Percentiles rank a stretch among this genome's conserved stretches.
phyloP scores from a whole-genome alignment of 1,284 basidiomycete species.

The Ustilago curta region DNA sequence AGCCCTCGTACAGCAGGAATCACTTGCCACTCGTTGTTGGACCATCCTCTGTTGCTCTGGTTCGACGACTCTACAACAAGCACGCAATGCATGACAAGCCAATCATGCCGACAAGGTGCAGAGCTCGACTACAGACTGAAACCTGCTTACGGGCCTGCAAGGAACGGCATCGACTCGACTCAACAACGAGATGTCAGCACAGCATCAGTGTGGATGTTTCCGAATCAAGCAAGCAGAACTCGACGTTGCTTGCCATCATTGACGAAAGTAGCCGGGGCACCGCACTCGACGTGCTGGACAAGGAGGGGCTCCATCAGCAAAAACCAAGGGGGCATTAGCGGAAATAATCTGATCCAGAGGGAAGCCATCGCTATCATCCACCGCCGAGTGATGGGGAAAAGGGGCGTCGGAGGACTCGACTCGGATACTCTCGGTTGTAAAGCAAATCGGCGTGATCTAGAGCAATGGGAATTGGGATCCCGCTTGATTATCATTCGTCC shows the following conservation, averaged over 20 bases:
- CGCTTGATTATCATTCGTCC: too few relatives aligned
- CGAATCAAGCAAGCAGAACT: not conserved
- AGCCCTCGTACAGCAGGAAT: too few relatives aligned
- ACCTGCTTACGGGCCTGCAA: not conserved
- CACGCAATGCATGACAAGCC: not conserved
- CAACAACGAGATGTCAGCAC: not conserved
- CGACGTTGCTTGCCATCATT: not conserved
- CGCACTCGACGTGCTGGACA: not conserved
- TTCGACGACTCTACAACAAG: too few relatives aligned
- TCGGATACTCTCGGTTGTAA: too few relatives aligned
- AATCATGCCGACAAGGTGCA: conserved; percentile 6
- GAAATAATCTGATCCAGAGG: not conserved
- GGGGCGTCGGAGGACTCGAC: not conserved
- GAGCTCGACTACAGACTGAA: not conserved
- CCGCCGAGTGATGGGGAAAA: not conserved
- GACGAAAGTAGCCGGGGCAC: conserved; percentile 4
- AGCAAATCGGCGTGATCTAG: not conserved
- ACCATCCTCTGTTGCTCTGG: too few relatives aligned
- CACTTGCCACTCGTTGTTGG: too few relatives aligned
- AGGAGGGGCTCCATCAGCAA: conserved; percentile 1
- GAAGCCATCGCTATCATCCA: not conserved
- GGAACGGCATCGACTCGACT: not conserved
- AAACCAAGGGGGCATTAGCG: not conserved
- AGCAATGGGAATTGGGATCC: not conserved
- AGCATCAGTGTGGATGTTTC: not conserved